Percentiles rank a stretch among this genome's conserved stretches.
Conservation (phyloP, 2,329 filamentous ascomycete species). For the Fusarium sp. region DNA sequence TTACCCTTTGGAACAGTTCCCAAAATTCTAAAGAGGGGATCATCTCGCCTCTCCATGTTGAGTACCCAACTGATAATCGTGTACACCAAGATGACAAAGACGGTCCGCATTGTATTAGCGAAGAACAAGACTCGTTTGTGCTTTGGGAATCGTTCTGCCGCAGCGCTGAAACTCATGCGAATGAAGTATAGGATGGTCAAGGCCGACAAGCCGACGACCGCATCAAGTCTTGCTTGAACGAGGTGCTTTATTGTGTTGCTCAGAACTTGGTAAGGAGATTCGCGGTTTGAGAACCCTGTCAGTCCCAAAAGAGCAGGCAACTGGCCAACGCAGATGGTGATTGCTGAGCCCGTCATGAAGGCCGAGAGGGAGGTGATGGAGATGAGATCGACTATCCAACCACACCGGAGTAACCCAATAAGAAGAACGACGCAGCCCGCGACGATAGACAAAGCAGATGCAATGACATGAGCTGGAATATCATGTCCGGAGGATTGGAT, state of each 20-base stretch:
- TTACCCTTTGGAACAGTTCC: constrained; percentile 78
- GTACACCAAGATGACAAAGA: constrained; percentile 91
- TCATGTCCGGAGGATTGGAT: constrained; percentile 69
- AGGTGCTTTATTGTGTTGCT: constrained; percentile 85
- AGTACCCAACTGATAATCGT: constrained; percentile 90
- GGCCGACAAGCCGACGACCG: constrained; percentile 88
- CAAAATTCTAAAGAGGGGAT: constrained; percentile 80
- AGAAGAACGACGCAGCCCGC: constrained; percentile 81
- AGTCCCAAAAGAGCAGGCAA: constrained; percentile 86
- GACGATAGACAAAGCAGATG: constrained; percentile 82
- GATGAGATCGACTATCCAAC: constrained; percentile 94
- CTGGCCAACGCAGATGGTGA: constrained; percentile 89
- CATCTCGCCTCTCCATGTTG: constrained; percentile 74
- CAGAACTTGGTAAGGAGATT: constrained; percentile 82
- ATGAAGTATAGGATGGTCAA: constrained; percentile 82
- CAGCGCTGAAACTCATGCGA: constrained; percentile 71
- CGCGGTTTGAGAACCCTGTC: constrained; percentile 78
- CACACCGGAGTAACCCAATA: constrained; percentile 82
- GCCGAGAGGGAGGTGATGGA: constrained; percentile 90
- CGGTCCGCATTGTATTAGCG: constrained; percentile 87
- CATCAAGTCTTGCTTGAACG: constrained; percentile 76
- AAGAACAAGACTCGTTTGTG: constrained; percentile 87
- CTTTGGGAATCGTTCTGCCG: constrained; percentile 76
- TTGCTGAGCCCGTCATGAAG: constrained; percentile 96
- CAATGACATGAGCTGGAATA: constrained; percentile 74